Evolutionary conservation across 768 basidiomycete genomes (phyloP), one percentile per base, ranked within the genome.

Genomic region (Trametes coccinea): DNA sequence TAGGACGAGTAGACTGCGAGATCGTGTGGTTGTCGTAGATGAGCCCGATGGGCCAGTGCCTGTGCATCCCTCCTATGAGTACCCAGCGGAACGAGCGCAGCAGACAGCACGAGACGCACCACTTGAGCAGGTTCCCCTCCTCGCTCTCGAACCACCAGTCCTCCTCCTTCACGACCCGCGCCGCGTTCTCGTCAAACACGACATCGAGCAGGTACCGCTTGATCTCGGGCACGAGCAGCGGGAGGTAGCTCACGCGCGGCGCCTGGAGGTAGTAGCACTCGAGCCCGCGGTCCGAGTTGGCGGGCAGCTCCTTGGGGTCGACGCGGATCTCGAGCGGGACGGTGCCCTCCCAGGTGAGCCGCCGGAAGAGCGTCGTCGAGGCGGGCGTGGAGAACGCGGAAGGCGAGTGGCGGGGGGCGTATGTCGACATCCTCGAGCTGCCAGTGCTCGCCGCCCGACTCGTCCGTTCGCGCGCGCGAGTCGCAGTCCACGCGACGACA

Each of bases 101-200:
- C 30, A 34, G 40, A 33, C 13, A 14, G 4, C 5, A 27, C 39
- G 22, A 5, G 8, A 80, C 85, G 63, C 59, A 96, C 96, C 96
- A 98, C 77, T 94, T 93, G 68, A 95, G 80, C 51, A 91, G 71
- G 5, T 81, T 84, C 33, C 92, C 92, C 66, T 87, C 89, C 55
- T 91, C 90, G 63, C 87, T 90, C 75, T 97, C 94, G 73, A 99
- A 97, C 97, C 96, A 98, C 92, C 96, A 94, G 54, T 95, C 91
- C 59, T 92, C 90, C 66, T 95, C 92, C 70, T 90, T 90, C 61
- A 95, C 75, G 9, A 80, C 68, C 62, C 87, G 87, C 4, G 86
- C 86, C 33, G 89, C 87, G 39, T 84, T 81, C 69, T 96, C 94
- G 70, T 97, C 93, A 69, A 98, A 89, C 11, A 95, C 92, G 56